Conservation (phyloP, 2,329 filamentous ascomycete species). For the Cercospora nicotianae region DNA sequence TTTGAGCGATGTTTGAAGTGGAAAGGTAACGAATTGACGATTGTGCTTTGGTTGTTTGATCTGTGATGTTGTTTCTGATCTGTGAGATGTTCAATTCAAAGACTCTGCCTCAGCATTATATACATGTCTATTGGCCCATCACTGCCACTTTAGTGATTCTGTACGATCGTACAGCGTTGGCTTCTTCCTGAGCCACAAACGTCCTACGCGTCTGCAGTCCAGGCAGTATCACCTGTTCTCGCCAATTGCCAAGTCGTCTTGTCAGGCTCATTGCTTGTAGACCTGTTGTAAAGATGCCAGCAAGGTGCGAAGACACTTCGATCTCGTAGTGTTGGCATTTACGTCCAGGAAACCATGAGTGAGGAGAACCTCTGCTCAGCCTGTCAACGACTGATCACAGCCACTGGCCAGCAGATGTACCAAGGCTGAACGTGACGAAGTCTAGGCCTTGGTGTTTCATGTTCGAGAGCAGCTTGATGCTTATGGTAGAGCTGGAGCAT, state of each 20-base stretch:
- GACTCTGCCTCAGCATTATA: background rate
- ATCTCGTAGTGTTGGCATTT: background rate
- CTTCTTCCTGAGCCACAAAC: background rate
- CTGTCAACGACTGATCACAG: background rate
- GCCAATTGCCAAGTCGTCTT: background rate
- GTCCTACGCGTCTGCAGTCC: conserved; percentile 1
- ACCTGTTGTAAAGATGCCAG: background rate
- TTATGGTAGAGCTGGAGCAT: background rate
- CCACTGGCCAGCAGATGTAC: background rate
- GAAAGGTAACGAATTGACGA: background rate
- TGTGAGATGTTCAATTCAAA: background rate
- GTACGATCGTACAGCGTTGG: background rate
- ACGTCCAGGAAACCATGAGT: background rate
- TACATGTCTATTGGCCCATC: background rate
- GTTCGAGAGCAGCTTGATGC: background rate
- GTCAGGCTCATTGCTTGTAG: conserved; percentile 5
- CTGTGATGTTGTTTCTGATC: background rate
- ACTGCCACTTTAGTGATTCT: background rate
- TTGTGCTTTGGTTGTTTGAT: background rate
- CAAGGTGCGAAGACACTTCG: background rate
- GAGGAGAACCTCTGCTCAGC: background rate
- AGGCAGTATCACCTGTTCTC: conserved; percentile 2
- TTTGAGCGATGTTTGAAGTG: background rate
- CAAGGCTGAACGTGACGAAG: background rate
- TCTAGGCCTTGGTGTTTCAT: background rate